phyloP scores from a whole-genome alignment of 495 filamentous ascomycete genomes.

The Sporormia fimetaria region DNA sequence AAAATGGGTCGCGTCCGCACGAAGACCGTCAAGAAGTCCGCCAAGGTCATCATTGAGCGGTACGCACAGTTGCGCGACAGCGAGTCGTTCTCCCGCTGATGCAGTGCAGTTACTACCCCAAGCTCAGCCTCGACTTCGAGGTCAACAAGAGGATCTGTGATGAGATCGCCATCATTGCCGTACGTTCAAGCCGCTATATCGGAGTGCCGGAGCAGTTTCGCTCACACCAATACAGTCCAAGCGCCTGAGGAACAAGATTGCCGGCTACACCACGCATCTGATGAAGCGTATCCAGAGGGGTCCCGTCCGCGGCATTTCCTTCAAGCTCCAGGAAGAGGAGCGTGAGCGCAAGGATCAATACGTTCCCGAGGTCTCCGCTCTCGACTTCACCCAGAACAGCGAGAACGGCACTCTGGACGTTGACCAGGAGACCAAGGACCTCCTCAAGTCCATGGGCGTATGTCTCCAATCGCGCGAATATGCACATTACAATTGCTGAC shows the following conservation, averaged over 20 bases:
- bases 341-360: slow-evolving; percentile 99
- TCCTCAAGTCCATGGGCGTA: slow-evolving; percentile 97
- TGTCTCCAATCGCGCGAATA: slow-evolving; percentile 33
- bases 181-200: too few species aligned
- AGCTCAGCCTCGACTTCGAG: slow-evolving; percentile 98
- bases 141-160: slow-evolving; percentile 99
- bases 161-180: slow-evolving; percentile 99
- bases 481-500: slow-evolving; percentile 1
- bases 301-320: slow-evolving; percentile 98
- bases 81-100: neutral
- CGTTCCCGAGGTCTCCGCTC: slow-evolving; percentile 94
- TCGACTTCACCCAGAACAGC: slow-evolving; percentile 86
- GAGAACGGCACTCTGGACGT: slow-evolving; percentile 90
- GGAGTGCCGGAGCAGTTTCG: too few species aligned
- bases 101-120: slow-evolving; percentile 67
- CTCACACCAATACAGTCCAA: too few species aligned
- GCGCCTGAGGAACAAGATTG: slow-evolving; percentile 99
- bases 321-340: slow-evolving; percentile 99
- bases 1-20: slow-evolving; percentile 96
- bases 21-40: slow-evolving; percentile 99
- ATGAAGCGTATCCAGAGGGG: slow-evolving; percentile 99
- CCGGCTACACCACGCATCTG: slow-evolving; percentile 86
- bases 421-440: slow-evolving; percentile 92
- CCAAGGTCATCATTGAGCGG: slow-evolving; percentile 98
- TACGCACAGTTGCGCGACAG: neutral